phyloP scores from a whole-genome alignment of 768 basidiomycete species.

The Kockovaella imperatae region DNA sequence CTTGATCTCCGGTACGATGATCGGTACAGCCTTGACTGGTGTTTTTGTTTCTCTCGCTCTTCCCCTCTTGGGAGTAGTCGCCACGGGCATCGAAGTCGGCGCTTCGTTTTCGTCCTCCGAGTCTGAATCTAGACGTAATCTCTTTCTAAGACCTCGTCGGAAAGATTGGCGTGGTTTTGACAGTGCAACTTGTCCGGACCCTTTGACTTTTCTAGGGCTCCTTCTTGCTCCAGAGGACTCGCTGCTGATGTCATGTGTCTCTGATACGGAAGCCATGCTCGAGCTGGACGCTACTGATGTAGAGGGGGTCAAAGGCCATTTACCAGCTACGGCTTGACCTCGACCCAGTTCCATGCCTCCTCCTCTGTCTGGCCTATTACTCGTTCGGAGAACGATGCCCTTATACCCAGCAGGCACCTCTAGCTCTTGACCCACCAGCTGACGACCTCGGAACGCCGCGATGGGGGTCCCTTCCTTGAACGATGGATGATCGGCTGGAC shows the following conservation, averaged over 20 bases:
- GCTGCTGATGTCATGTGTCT: not conserved
- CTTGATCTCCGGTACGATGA: slow-evolving; percentile 6
- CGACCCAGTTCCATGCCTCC: slow-evolving; percentile 10
- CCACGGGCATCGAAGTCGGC: not conserved
- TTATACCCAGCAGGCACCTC: slow-evolving; percentile 23
- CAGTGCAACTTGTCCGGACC: slow-evolving; percentile 30
- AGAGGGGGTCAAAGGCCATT: slow-evolving; percentile 20
- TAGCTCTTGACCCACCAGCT: slow-evolving; percentile 25
- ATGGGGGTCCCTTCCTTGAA: slow-evolving; percentile 15
- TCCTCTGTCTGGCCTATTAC: slow-evolving; percentile 16
- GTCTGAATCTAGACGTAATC: slow-evolving; percentile 28
- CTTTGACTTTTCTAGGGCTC: slow-evolving; percentile 14
- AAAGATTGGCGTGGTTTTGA: slow-evolving; percentile 19
- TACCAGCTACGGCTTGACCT: not conserved
- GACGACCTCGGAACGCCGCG: slow-evolving; percentile 30
- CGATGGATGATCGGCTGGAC: slow-evolving; percentile 9
- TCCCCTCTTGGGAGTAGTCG: slow-evolving; percentile 2
- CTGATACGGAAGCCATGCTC: not conserved
- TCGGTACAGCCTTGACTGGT: slow-evolving; percentile 25
- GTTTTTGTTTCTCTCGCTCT: slow-evolving; percentile 20
- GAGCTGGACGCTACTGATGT: slow-evolving; percentile 5
- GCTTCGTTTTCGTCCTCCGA: slow-evolving; percentile 18
- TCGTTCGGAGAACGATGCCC: slow-evolving; percentile 19
- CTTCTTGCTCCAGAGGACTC: slow-evolving; percentile 8
- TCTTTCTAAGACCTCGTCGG: too few relatives aligned